Evolutionary conservation across 306 rosid species (phyloP).

Genomic region (Cicer judaicum): DNA sequence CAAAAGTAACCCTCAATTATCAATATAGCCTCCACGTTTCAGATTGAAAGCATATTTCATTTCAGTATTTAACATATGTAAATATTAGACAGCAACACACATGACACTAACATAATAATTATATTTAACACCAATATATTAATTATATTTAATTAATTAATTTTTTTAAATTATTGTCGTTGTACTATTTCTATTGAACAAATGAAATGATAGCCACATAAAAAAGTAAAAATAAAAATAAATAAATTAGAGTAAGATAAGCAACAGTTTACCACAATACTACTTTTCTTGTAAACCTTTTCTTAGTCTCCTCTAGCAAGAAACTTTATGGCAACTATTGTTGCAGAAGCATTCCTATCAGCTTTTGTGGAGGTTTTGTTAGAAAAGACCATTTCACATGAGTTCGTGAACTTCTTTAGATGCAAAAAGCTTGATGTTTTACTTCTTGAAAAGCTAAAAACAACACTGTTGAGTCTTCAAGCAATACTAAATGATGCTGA

Average conservation of each 20-base stretch:
- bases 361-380: conserved; percentile 37
- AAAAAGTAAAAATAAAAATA: too few species aligned
- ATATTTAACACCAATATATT: too few species aligned
- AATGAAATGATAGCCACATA: not conserved
- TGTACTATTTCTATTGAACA: not conserved
- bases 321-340: conserved; percentile 17
- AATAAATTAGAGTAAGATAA: not conserved
- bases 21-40: too few species aligned
- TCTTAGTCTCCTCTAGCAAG: not conserved
- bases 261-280: not conserved
- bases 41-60: too few species aligned
- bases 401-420: not conserved
- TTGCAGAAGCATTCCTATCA: conserved; percentile 38
- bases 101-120: too few species aligned
- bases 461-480: conserved; percentile 33
- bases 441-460: conserved; percentile 13
- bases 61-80: too few species aligned
- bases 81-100: too few species aligned
- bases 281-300: not conserved
- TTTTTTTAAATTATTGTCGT: too few species aligned
- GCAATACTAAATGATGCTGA: conserved; percentile 40
- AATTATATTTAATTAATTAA: too few species aligned
- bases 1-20: too few species aligned
- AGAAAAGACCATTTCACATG: not conserved
- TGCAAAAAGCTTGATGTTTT: conserved; percentile 10